A percentile compares a stretch with the other conserved stretches of the same genome.
These are phyloP conservation scores for Fusarium sacchari DNA, from an alignment of 2,329 filamentous ascomycete genomes.

Conservation along the genomic window DNA sequence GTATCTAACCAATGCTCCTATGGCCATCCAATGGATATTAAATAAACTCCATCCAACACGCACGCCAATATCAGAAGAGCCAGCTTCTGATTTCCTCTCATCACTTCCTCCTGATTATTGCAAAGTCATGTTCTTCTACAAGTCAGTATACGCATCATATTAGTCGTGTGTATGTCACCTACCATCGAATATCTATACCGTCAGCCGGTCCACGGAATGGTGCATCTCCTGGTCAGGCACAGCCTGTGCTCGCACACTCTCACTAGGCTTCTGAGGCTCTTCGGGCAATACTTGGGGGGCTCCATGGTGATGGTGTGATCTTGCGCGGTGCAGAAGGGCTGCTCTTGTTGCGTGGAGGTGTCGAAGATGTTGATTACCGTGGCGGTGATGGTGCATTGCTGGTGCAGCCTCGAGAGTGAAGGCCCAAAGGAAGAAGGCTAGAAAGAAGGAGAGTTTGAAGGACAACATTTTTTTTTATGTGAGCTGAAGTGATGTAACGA, in stretches of 20 bases:
- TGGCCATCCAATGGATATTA: neutral
- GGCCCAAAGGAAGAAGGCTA: slow-evolving; percentile 38
- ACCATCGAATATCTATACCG: neutral
- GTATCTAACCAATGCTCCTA: neutral
- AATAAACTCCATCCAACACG: neutral
- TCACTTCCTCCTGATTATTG: neutral
- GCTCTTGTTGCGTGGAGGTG: slow-evolving; percentile 47
- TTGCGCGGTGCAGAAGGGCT: slow-evolving; percentile 43
- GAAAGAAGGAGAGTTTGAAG: slow-evolving; percentile 26
- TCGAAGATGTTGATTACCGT: slow-evolving; percentile 31
- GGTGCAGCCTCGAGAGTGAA: slow-evolving; percentile 42
- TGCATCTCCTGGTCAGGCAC: neutral
- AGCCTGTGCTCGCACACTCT: slow-evolving; percentile 8
- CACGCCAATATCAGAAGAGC: slow-evolving; percentile 1
- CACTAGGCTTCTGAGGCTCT: slow-evolving; percentile 15
- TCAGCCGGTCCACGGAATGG: slow-evolving; percentile 1
- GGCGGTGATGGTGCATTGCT: slow-evolving; percentile 34
- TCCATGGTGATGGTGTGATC: neutral
- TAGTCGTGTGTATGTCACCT: neutral
- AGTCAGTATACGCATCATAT: neutral
- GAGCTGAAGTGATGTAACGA: neutral
- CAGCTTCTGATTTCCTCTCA: slow-evolving; percentile 8
- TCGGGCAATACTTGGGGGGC: slow-evolving; percentile 15
- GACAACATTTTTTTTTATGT: slow-evolving; percentile 27
- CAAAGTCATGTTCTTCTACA: neutral